Evolutionary conservation across 768 basidiomycete genomes (phyloP), one percentile per base, ranked within the genome.

Genomic region (Pleurotus djamor): DNA sequence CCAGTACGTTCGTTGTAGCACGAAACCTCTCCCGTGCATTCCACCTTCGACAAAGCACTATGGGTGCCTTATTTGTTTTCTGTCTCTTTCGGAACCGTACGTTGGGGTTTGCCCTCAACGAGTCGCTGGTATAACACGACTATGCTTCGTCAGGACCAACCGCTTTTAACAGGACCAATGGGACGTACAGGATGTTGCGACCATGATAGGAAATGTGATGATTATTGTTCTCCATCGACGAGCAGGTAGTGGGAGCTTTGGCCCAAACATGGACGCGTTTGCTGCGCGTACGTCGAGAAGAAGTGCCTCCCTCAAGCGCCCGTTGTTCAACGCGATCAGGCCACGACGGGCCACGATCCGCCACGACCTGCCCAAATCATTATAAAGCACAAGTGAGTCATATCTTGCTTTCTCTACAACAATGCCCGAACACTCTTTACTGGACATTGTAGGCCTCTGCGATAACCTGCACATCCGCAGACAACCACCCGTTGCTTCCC

Each of bases 91-190:
- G 74, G 79, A 10, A 80, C 75, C 60, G 51, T 59, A 28, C 58
- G 63, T 35, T 50, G 60, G 5, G 60, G 60, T 35, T 58, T 58
- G 14, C 84, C 79, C 45, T 80, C 82, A 17, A 83, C 77, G 3
- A 87, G 72, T 4, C 89, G 84, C 67, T 83, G 84, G 68, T 88
- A 91, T 61, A 89, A 69, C 50, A 90, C 82, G 48, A 82, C 89
- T 90, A 63, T 17, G 17, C 36, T 14, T 61, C 33, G 16, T 21
- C 28, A n/a, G 47, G 48, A 41, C 45, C 57, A 12, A 34, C 49
- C 43, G 34, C 52, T 57, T 32, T 38, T 33, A 50, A 41, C 50
- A 47, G 56, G 48, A 14, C 58, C 16, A 9, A 77, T 84, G 60
- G 58, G n/a, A 56, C 54, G 54, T 44, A 91, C 89, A 80, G 51